These are phyloP conservation scores for Hypsizygus ulmarius DNA, from an alignment of 1,284 basidiomycete species.

Conservation along the genomic window DNA sequence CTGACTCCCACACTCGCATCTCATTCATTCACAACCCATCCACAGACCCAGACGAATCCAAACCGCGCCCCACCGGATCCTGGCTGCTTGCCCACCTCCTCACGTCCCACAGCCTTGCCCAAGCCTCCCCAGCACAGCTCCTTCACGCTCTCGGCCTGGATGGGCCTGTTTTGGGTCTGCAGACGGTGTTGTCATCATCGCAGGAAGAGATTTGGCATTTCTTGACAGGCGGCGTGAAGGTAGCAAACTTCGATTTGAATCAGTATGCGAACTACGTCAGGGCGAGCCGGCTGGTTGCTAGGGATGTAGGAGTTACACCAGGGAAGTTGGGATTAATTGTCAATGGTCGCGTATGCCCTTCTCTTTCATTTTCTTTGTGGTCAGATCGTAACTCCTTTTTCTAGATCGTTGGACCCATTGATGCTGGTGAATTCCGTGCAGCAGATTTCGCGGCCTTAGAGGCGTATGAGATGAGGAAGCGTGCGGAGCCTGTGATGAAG, in stretches of 20 bases:
- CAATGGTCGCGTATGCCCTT: constrained; percentile 72
- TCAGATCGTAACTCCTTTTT: constrained; percentile 16
- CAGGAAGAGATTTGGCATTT: constrained; percentile 31
- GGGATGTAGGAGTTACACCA: constrained; percentile 53
- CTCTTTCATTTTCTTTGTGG: background rate
- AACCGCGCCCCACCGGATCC: constrained; percentile 29
- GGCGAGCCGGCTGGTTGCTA: constrained; percentile 43
- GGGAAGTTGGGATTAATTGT: constrained; percentile 65
- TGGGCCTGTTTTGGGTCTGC: constrained; percentile 30
- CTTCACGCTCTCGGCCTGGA: constrained; percentile 37
- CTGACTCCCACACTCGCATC: constrained; percentile 46
- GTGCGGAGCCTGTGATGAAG: constrained; percentile 64
- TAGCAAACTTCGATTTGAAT: constrained; percentile 31
- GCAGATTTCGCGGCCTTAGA: constrained; percentile 71
- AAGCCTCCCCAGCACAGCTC: constrained; percentile 36
- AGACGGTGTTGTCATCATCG: constrained; percentile 30
- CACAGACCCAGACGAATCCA: constrained; percentile 14
- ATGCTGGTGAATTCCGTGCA: constrained; percentile 50
- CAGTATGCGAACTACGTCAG: constrained; percentile 42
- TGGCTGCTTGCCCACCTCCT: constrained; percentile 48
- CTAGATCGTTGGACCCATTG: constrained; percentile 63
- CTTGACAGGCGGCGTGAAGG: constrained; percentile 33
- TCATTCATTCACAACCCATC: constrained; percentile 67
- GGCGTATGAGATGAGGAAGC: constrained; percentile 68
- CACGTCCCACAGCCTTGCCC: constrained; percentile 35